phyloP scores from a whole-genome alignment of 352 stramenopile species.

The Phytophthora rubi region DNA sequence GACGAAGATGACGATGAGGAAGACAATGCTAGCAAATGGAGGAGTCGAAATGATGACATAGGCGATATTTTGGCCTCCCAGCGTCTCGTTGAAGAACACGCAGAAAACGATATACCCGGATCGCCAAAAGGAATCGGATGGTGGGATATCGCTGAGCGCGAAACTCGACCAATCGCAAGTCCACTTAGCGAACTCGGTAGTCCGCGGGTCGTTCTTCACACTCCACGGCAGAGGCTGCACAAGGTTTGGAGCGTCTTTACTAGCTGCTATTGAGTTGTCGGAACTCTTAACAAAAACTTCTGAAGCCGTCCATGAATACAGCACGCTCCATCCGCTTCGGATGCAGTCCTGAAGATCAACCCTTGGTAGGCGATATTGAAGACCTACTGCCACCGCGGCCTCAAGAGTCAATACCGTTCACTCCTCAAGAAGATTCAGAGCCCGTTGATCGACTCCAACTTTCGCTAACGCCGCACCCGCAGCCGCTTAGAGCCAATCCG shows the following conservation, averaged over 20 bases:
- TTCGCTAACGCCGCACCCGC: constrained; percentile 60
- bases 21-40: constrained; percentile 27
- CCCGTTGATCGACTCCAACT: constrained; percentile 43
- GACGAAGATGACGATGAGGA: constrained; percentile 32
- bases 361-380: constrained; percentile 61
- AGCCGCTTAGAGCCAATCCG: constrained; percentile 22
- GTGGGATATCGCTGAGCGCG: constrained; percentile 61
- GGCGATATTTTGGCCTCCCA: constrained; percentile 77
- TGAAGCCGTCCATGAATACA: constrained; percentile 27
- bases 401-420: constrained; percentile 24
- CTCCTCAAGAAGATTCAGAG: constrained; percentile 59
- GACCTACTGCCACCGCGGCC: constrained; percentile 65
- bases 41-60: constrained; percentile 55
- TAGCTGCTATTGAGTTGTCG: neutral
- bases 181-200: constrained; percentile 61
- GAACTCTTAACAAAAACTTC: constrained; percentile 14
- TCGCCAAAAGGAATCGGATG: constrained; percentile 35
- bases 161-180: constrained; percentile 35
- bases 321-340: constrained; percentile 24
- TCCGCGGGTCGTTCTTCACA: constrained; percentile 36
- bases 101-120: constrained; percentile 1
- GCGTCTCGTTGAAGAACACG: constrained; percentile 30
- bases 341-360: constrained; percentile 42
- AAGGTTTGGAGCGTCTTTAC: constrained; percentile 35
- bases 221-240: constrained; percentile 16